Conservation (phyloP, 2,329 filamentous ascomycete genomes). For the Leptoxyphium fumago region DNA sequence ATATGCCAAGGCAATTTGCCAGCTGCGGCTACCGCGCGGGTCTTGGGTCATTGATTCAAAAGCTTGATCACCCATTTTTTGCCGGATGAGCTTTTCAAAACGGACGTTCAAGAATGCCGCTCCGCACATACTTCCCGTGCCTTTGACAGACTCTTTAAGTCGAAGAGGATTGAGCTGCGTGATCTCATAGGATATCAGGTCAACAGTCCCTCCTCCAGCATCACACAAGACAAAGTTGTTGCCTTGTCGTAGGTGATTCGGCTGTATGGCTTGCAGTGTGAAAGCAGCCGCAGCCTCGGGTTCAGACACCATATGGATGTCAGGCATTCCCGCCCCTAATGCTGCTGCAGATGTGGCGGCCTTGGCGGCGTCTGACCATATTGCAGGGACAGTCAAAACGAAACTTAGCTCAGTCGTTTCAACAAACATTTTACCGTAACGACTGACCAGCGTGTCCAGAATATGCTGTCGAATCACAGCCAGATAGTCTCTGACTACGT, state of each 20-base stretch:
- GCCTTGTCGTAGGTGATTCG: slow-evolving; percentile 55
- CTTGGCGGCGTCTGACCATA: slow-evolving; percentile 78
- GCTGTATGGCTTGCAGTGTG: slow-evolving; percentile 64
- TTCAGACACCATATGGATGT: slow-evolving; percentile 64
- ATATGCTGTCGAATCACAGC: slow-evolving; percentile 63
- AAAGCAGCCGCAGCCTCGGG: slow-evolving; percentile 69
- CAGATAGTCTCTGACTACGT: slow-evolving; percentile 67
- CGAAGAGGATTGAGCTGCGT: slow-evolving; percentile 55
- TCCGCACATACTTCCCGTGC: slow-evolving; percentile 62
- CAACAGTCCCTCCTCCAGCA: slow-evolving; percentile 45
- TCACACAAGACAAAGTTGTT: slow-evolving; percentile 46
- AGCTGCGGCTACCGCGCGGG: slow-evolving; percentile 51
- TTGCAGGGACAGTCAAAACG: slow-evolving; percentile 66
- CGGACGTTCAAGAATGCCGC: slow-evolving; percentile 68
- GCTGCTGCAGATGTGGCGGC: slow-evolving; percentile 66
- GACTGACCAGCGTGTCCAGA: slow-evolving; percentile 58
- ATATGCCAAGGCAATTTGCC: slow-evolving; percentile 57
- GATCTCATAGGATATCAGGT: slow-evolving; percentile 71
- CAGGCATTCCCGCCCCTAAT: slow-evolving; percentile 64
- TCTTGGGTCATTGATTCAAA: slow-evolving; percentile 65
- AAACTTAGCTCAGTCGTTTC: slow-evolving; percentile 61
- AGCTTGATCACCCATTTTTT: slow-evolving; percentile 45
- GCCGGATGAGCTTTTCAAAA: slow-evolving; percentile 62
- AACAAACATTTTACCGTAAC: slow-evolving; percentile 70
- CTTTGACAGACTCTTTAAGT: slow-evolving; percentile 66